A percentile compares a stretch with the other conserved stretches of the same genome.
Conservation (phyloP, 75 land plant genomes). For the Pinus taeda region DNA sequence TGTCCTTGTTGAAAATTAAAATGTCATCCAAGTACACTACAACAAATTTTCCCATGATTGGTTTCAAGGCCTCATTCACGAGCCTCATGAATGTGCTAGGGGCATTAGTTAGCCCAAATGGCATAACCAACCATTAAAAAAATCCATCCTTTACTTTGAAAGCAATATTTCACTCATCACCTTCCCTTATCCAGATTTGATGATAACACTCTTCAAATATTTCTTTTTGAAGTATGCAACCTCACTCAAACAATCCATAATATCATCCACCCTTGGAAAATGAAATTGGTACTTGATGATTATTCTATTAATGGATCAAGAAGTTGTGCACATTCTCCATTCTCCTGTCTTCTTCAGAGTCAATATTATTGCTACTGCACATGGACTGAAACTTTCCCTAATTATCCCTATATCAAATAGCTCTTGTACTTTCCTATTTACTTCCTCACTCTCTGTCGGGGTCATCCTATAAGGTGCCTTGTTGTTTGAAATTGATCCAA, state of each 20-base stretch:
- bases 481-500: conserved; percentile 5
- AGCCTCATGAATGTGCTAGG: conserved; percentile 14
- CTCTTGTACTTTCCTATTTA: not conserved
- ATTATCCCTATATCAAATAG: not conserved
- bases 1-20: too few relatives aligned
- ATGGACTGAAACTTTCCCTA: conserved; percentile 13
- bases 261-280: too few relatives aligned
- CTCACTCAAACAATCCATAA: too few relatives aligned
- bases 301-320: too few relatives aligned
- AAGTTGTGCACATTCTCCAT: too few relatives aligned
- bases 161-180: conserved; percentile 20
- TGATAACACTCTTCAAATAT: too few relatives aligned
- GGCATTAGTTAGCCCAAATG: conserved; percentile 21
- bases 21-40: too few relatives aligned
- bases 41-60: too few relatives aligned
- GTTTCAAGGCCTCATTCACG: too few relatives aligned
- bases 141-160: too few relatives aligned
- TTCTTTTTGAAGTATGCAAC: too few relatives aligned
- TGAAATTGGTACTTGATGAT: too few relatives aligned
- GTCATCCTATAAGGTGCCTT: conserved; percentile 6
- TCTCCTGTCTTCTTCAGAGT: conserved; percentile 25
- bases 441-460: conserved; percentile 11
- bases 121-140: conserved; percentile 34
- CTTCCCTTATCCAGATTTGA: conserved; percentile 5
- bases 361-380: conserved; percentile 12